Evolutionary conservation across 768 basidiomycete genomes (phyloP), one percentile per base, ranked within the genome.

Genomic region (Tulasnella sp.): DNA sequence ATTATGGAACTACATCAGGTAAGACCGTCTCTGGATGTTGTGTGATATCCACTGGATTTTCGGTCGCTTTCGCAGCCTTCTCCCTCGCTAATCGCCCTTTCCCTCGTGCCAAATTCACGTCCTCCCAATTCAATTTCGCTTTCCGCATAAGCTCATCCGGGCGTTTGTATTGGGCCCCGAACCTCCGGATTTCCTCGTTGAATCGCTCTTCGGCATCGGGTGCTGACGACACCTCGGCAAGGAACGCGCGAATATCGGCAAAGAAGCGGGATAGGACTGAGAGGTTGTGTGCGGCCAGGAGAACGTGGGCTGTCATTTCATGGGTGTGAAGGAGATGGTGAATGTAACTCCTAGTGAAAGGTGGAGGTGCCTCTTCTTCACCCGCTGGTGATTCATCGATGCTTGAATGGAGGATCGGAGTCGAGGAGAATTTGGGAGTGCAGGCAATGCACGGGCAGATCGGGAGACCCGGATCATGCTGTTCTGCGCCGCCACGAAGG

Each of bases 321-420:
- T 96, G 94, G 7, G 94, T 94, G 72, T 91, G 90, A 42, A 95
- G 84, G 17, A 96, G 87, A 79, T 96, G 94, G 81, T 96, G 93
- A 38, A 94, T 71, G 79, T 96, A 96, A 2, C 91, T 91, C 29
- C 85, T 83, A n/a, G 83, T 85, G 78, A 82, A 84, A 0, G 84
- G 72, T 34, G 17, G 80, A 78, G 40, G 37, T 8, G 31, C 25
- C 29, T 25, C 29, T 45, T 29, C 49, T 36, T 72, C n/a, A 36
- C 17, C 67, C 11, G 39, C 58, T 2, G 42, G 52, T 17, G 83
- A 81, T 0, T 74, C 79, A 36, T 80, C 80, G 25, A 79, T 52
- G 25, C 67, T 58, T 52, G 81, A 80, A 29, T 80, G 81, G 9
- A 45, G 58, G n/a, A 82, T 31, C 36, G 78, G 74, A 17, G 58